Base-by-base conservation (phyloP, 2,329 filamentous ascomycete genomes). In the Exophiala calicioides region DNA sequence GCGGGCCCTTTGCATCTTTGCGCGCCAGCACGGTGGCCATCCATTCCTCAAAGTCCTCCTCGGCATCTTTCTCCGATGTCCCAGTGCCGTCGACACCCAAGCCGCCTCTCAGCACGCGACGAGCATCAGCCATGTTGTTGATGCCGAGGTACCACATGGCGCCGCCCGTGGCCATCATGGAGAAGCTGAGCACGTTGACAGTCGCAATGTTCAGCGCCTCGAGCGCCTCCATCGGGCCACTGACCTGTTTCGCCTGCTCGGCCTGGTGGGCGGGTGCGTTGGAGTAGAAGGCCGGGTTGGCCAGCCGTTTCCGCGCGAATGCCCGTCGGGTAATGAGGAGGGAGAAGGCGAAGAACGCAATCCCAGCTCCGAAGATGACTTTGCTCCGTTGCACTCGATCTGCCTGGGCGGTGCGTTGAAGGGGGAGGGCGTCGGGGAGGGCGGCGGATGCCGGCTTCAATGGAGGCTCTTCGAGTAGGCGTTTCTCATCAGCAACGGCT, bases 201-300 rank as follows among this genome's bases (percentile, higher is more conserved):
- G 90, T 95, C 0, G 91, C 93, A 26, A 96, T 73, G 37, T 84
- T 86, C 16, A 98, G 73, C 0, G 91, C 91, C 67, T 95, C 86
- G 24, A 86, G 69, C 1, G 91, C 91, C 54, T 96, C 84, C 29
- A 86, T 65, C 1, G 81, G 77, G 5, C 83, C 82, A 60, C 84
- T 85, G 20, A 81, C 75, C 33, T 67, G 63, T 4, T 40, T 47
- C 3, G 68, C 63, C 5, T 60, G 58, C 10, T 63, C 55, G 1
- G 65, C 68, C 30, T 68, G 61, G 56, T 68, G 67, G 60, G 60
- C 73, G 40, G 66, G 62, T 65, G 66, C 67, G 75, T 69, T 67
- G 32, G 55, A 73, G 75, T 86, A 95, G 72, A 86, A 91, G 35
- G 78, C 79, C 8, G 90, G 90, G 29, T 80, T 69, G 9, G 80